Base-by-base conservation (phyloP, 768 basidiomycete species). In the Mycena latifolia region DNA sequence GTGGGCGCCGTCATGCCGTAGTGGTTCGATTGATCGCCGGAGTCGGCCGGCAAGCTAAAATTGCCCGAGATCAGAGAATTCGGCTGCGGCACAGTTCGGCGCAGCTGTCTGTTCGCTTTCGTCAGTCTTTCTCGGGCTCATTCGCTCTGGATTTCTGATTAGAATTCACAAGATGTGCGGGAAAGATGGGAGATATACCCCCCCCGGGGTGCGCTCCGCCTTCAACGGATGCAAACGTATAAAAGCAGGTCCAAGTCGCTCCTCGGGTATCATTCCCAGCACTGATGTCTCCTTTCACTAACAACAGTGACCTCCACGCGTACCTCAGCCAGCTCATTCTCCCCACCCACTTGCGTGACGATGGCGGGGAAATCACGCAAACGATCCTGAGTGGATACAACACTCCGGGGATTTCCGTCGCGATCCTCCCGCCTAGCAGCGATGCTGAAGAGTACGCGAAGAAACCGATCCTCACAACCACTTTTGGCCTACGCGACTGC, bases 321-420 rank as follows among this genome's bases (percentile, higher is more conserved):
- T 66, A 60, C 35, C 53, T 66, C 31, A 50, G 37, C 25, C 33
- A 60, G 28, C 57, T 59, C 15, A 53, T 52, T 25, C 55, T 59
- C 11, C 63, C 63, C 9, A 8, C 22, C 9, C 63, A 65, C 39
- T 28, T 65, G 11, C 58, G 64, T 14, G 58, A 25, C 29, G n/a
- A 63, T 20, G 46, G 46, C 6, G 46, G 33, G 15, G n/a, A 61
- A 27, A 37, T 60, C 12, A 48, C 65, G 11, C 65, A 62, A 33
- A 37, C 61, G 24, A 57, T 61, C 14, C 10, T 57, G 45, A 57
- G 29, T 20, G 54, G 65, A 14, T 56, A 55, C 28, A 56, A 57
- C 59, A 56, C 59, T 29, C 65, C 65, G 1, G 59, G 65, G 18
- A 60, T 66, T 28, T 61, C 65, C n/a, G 4, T 66, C n/a, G 65